Evolutionary conservation across 345 rosid species (phyloP).

Genomic region (Eucalyptus urophylla): DNA sequence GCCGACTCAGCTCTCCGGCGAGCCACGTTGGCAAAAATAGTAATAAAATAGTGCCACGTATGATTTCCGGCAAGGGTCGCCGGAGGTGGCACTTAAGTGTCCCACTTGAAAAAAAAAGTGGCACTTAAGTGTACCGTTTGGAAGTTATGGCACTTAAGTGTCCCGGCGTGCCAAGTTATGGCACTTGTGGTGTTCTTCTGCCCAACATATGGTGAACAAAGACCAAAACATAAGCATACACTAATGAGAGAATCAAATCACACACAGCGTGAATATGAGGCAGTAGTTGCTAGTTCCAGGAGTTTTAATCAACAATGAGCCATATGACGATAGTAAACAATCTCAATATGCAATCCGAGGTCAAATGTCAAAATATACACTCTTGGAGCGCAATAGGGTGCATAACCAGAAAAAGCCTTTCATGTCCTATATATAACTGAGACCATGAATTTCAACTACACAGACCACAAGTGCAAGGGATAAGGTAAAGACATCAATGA

Average conservation of each 20-base stretch:
- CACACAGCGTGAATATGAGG: fast-evolving
- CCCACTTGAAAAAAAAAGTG: no score
- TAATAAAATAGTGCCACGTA: no score
- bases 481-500: not conserved
- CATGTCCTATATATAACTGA: not conserved
- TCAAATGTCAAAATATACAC: not conserved
- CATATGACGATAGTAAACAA: not conserved
- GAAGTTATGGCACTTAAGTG: no score
- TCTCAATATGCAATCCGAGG: not conserved
- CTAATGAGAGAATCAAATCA: not conserved
- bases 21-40: no score
- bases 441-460: not conserved
- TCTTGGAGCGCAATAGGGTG: not conserved
- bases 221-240: no score
- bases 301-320: not conserved
- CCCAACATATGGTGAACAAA: no score
- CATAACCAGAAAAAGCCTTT: not conserved
- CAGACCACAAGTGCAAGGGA: not conserved
- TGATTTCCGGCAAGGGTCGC: no score
- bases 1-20: no score
- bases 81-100: no score
- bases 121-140: no score
- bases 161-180: no score
- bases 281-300: not conserved
- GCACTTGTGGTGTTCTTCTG: no score